Evolutionary conservation across 2,329 filamentous ascomycete genomes (phyloP), one percentile per base, ranked within the genome.

Genomic region (Diaporthe sp.): DNA sequence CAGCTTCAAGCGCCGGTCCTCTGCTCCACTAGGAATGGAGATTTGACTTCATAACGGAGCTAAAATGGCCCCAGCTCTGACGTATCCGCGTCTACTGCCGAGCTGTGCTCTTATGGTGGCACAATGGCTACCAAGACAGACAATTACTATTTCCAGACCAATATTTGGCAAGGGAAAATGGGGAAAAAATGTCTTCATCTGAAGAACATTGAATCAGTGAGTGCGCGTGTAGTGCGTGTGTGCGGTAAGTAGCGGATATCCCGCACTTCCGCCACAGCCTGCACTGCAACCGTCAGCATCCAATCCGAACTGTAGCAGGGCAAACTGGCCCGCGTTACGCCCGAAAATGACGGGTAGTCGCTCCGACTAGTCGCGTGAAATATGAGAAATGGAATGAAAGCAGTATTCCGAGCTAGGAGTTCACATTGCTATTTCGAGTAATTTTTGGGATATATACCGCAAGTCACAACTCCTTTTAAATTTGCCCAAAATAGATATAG

Each of bases 1-100:
- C 42, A 59, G 51, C 68, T 34, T 57, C 39, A 71, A 59, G 68
- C 68, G 51, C n/a, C 68, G 19, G 25, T 5, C 53, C 9, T 25
- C 3, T 57, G 68, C 68, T 59, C 68, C 55, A 71, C 42, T 31
- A n/a, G 37, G 39, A 31, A 72, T 62, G 70, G 57, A 62, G 57
- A 62, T 37, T 62, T 72, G 70, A 62, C 70, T 72, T 62, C 70
- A 72, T 72, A 53, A 72, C 51, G 57, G 57, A 55, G 65, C 65
- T 55, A 69, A 68, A 53, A 53, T 3, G 6, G 46, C 46, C 49
- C 65, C 65, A 69, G 65, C 28, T 39, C 46, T 69, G 65, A 69
- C 49, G 49, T 69, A 69, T 69, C 49, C 62, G 31, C 31, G 65
- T 25, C 46, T 15, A 42, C 46, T 31, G 25, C 65, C 65, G 65